Conservation (phyloP, 306 rosid genomes). For the Phaseolus lunatus region DNA sequence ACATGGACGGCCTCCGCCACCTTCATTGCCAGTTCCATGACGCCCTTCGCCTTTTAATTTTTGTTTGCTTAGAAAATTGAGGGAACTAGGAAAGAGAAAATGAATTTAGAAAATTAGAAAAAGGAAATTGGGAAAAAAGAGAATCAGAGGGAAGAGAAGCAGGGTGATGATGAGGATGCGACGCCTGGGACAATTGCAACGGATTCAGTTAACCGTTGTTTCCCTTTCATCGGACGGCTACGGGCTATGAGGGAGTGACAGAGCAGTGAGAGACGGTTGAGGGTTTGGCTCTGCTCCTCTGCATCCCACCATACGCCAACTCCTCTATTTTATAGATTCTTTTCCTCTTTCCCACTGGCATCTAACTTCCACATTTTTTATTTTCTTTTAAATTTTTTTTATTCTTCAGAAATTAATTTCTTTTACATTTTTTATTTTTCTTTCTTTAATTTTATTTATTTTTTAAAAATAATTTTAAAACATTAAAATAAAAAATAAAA, state of each 20-base stretch:
- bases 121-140: background rate
- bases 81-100: no score
- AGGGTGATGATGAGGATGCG: slow-evolving; percentile 38
- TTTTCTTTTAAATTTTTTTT: no score
- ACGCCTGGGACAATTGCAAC: slow-evolving; percentile 49
- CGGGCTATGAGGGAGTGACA: slow-evolving; percentile 40
- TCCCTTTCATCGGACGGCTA: slow-evolving; percentile 53
- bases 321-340: background rate
- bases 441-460: no score
- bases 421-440: no score
- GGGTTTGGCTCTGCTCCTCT: slow-evolving; percentile 46
- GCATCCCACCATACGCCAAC: slow-evolving; percentile 36
- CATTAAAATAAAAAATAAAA: no score
- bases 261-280: slow-evolving; percentile 21
- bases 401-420: no score
- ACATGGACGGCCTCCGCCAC: slow-evolving; percentile 94
- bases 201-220: slow-evolving; percentile 50
- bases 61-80: background rate
- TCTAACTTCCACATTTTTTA: background rate
- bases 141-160: slow-evolving; percentile 19
- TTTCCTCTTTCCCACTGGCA: background rate
- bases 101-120: slow-evolving; percentile 18
- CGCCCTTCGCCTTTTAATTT: background rate
- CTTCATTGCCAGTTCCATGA: slow-evolving; percentile 80
- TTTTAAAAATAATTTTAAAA: no score